Conservation (phyloP, 2,329 filamentous ascomycete genomes). For the Aureobasidium uvarum region DNA sequence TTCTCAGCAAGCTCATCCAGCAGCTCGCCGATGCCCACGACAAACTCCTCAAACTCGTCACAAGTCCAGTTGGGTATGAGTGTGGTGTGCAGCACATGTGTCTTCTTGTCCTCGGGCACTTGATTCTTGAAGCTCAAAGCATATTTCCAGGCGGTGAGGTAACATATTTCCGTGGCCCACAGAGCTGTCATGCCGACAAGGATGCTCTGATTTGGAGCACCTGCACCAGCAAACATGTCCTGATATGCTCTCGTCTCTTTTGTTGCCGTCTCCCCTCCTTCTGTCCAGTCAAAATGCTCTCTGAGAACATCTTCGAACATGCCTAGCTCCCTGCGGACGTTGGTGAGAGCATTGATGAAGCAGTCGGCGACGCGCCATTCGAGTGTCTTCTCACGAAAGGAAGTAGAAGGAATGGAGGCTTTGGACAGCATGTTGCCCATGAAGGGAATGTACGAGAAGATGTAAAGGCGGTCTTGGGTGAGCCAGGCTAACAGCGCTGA, state of each 20-base stretch:
- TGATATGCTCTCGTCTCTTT: conserved; percentile 48
- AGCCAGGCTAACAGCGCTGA: conserved; percentile 63
- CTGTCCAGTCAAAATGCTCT: conserved; percentile 28
- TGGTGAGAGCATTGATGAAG: conserved; percentile 62
- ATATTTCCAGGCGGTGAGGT: conserved; percentile 50
- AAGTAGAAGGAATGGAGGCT: conserved; percentile 53
- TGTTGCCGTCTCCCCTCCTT: conserved; percentile 28
- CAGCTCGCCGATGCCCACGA: conserved; percentile 46
- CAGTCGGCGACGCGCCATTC: conserved; percentile 60
- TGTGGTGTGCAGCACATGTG: conserved; percentile 49
- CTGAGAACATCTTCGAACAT: conserved; percentile 60
- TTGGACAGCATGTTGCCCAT: conserved; percentile 62
- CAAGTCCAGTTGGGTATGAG: conserved; percentile 54
- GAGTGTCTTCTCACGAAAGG: conserved; percentile 45
- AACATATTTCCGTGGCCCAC: conserved; percentile 68
- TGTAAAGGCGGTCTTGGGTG: conserved; percentile 69
- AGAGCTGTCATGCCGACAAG: conserved; percentile 68
- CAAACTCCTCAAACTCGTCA: conserved; percentile 50
- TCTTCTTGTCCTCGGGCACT: conserved; percentile 30
- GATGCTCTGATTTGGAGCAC: conserved; percentile 51
- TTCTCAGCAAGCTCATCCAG: conserved; percentile 49
- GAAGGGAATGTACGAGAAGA: conserved; percentile 67
- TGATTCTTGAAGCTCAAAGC: conserved; percentile 39
- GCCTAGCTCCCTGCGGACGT: conserved; percentile 63
- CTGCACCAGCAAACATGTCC: conserved; percentile 58